These are phyloP conservation scores for Cephaloascus fragrans DNA, from an alignment of 805 yeast genomes.

Conservation along the genomic window DNA sequence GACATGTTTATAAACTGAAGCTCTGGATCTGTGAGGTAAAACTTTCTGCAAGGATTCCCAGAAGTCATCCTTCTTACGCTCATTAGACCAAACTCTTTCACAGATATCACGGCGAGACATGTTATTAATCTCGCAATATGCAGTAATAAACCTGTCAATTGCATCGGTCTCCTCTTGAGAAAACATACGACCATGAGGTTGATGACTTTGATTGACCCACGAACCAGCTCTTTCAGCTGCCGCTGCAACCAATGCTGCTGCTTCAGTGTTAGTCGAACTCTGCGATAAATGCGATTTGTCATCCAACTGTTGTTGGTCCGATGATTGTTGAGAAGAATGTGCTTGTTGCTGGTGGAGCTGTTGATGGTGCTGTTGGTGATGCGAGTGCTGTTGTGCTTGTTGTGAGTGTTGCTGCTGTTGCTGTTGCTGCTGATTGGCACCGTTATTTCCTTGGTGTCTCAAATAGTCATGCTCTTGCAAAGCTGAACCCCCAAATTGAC, in stretches of 20 bases:
- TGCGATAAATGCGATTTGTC: slow-evolving; percentile 2
- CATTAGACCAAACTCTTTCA: slow-evolving; percentile 80
- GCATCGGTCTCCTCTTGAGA: slow-evolving; percentile 58
- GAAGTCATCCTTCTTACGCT: slow-evolving; percentile 76
- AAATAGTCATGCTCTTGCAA: slow-evolving; percentile 6
- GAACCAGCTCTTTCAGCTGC: slow-evolving; percentile 31
- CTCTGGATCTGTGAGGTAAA: slow-evolving; percentile 76
- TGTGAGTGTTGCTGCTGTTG: slow-evolving; percentile 2
- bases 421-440: slow-evolving; percentile 5
- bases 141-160: slow-evolving; percentile 61
- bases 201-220: slow-evolving; percentile 1
- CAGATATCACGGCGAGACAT: slow-evolving; percentile 64
- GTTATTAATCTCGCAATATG: slow-evolving; percentile 55
- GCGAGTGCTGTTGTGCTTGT: slow-evolving; percentile 2
- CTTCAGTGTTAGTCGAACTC: slow-evolving; percentile 12
- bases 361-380: slow-evolving; percentile 2
- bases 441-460: slow-evolving; percentile 1
- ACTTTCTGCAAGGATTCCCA: slow-evolving; percentile 81
- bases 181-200: slow-evolving; percentile 24
- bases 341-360: slow-evolving; percentile 2
- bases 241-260: slow-evolving; percentile 27
- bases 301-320: slow-evolving; percentile 1
- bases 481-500: slow-evolving; percentile 20
- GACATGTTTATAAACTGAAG: slow-evolving; percentile 88
- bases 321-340: slow-evolving; percentile 1